These are phyloP conservation scores for Flammula alnicola DNA, from an alignment of 1,284 basidiomycete genomes.

Conservation along the genomic window DNA sequence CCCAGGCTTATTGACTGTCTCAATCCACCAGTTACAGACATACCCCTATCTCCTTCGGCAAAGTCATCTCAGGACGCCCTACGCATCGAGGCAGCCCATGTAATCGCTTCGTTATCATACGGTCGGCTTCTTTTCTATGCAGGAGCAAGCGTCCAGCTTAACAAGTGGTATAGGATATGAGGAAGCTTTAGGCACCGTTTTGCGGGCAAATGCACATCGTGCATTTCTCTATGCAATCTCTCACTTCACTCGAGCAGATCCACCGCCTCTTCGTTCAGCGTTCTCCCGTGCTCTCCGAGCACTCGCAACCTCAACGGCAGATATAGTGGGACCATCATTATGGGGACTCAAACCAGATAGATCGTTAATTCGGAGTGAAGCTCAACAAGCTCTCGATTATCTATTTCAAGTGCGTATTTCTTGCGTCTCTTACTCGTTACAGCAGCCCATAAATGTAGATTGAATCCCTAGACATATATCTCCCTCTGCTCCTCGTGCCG, in stretches of 20 bases:
- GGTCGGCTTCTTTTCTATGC: conserved; percentile 39
- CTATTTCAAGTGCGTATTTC: conserved; percentile 57
- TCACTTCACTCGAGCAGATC: conserved; percentile 55
- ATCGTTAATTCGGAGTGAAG: conserved; percentile 50
- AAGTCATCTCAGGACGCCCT: conserved; percentile 50
- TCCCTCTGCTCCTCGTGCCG: conserved; percentile 57
- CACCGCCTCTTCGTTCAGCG: conserved; percentile 53
- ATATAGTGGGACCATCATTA: conserved; percentile 65
- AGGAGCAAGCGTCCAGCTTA: neutral
- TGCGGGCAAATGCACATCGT: conserved; percentile 57
- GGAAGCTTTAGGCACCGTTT: conserved; percentile 59
- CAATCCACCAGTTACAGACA: no score
- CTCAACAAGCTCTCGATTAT: conserved; percentile 59
- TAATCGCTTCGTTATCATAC: conserved; percentile 73
- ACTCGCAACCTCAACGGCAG: conserved; percentile 59
- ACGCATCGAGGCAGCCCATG: conserved; percentile 72
- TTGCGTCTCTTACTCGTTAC: neutral
- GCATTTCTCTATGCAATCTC: conserved; percentile 59
- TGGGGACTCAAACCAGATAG: conserved; percentile 52
- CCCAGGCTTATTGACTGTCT: conserved; percentile 61
- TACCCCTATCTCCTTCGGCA: conserved; percentile 33
- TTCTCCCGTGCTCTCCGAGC: conserved; percentile 65
- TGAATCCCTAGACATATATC: conserved; percentile 65
- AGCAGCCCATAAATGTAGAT: conserved; percentile 39
- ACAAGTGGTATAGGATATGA: conserved; percentile 51